Evolutionary conservation across 2,329 filamentous ascomycete species (phyloP).

Genomic region (Arachnopeziza araneosa): DNA sequence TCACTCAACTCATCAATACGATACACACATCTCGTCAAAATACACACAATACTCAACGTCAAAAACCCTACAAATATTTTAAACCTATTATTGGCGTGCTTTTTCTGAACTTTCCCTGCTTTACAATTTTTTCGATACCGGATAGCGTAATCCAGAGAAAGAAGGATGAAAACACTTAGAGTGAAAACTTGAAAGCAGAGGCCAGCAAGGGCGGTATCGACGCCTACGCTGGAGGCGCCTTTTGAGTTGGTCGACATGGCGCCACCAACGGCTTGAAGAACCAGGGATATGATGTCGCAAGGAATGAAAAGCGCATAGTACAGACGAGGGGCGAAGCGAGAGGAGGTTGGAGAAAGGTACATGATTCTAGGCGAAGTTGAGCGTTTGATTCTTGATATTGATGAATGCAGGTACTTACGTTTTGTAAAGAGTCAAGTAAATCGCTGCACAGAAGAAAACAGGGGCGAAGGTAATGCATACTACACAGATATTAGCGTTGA

Average conservation of each 20-base stretch:
- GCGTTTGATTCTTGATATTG: constrained; percentile 33
- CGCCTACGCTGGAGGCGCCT: background rate
- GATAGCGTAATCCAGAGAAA: constrained; percentile 43
- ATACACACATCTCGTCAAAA: constrained; percentile 51
- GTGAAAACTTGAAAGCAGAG: constrained; percentile 32
- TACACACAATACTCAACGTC: constrained; percentile 42
- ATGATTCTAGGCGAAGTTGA: background rate
- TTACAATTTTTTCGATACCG: constrained; percentile 20
- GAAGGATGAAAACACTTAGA: constrained; percentile 32
- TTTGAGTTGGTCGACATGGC: constrained; percentile 42
- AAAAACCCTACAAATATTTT: constrained; percentile 3
- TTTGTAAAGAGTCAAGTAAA: constrained; percentile 50
- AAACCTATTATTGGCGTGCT: background rate
- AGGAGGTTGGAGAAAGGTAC: constrained; percentile 27
- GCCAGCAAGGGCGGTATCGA: constrained; percentile 30
- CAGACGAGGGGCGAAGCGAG: constrained; percentile 37
- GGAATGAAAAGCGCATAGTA: constrained; percentile 55
- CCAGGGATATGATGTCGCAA: constrained; percentile 52
- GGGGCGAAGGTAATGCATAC: constrained; percentile 51
- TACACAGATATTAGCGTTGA: constrained; percentile 28
- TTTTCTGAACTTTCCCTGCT: background rate
- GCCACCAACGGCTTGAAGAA: constrained; percentile 53
- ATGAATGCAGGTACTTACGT: constrained; percentile 32
- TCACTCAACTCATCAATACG: constrained; percentile 50
- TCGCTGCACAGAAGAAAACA: constrained; percentile 49